A percentile compares a stretch with the other conserved stretches of the same genome.
phyloP scores from a whole-genome alignment of 73 alveolate species.

The Paramecium caudatum region DNA sequence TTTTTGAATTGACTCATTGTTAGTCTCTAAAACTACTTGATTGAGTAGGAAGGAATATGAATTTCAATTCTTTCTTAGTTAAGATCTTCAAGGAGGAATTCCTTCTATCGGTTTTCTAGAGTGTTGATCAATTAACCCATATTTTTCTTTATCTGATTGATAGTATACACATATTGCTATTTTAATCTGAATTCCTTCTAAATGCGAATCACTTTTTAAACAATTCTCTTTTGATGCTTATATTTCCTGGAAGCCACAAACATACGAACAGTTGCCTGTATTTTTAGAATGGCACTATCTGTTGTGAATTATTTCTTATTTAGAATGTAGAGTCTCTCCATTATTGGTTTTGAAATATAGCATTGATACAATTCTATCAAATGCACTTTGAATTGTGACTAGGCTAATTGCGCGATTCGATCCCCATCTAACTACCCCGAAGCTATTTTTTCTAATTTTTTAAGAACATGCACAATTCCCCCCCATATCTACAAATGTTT shows the following conservation, averaged over 20 bases:
- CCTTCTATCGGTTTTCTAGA: conserved; percentile 16
- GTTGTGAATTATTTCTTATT: conserved; percentile 42
- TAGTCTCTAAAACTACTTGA: neutral
- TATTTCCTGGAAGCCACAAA: conserved; percentile 20
- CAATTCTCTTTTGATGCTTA: conserved; percentile 53
- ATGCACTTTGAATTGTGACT: conserved; percentile 18
- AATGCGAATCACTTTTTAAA: conserved; percentile 46
- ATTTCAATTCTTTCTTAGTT: conserved; percentile 40
- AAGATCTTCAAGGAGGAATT: conserved; percentile 8
- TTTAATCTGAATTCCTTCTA: conserved; percentile 58
- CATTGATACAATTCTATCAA: conserved; percentile 33
- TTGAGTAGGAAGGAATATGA: conserved; percentile 55
- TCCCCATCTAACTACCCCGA: conserved; percentile 65
- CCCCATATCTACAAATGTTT: conserved; percentile 48
- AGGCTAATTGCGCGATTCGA: conserved; percentile 53
- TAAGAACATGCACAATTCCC: neutral
- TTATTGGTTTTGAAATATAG: conserved; percentile 45
- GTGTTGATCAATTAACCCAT: conserved; percentile 45
- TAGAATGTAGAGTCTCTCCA: conserved; percentile 55
- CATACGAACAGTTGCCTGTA: conserved; percentile 9
- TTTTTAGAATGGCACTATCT: conserved; percentile 38
- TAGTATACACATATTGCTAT: conserved; percentile 14
- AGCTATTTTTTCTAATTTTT: conserved; percentile 43
- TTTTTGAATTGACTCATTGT: conserved; percentile 62
- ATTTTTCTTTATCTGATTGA: conserved; percentile 8